Base-by-base conservation (phyloP, 768 basidiomycete species). In the Multifurca ochricompacta region DNA sequence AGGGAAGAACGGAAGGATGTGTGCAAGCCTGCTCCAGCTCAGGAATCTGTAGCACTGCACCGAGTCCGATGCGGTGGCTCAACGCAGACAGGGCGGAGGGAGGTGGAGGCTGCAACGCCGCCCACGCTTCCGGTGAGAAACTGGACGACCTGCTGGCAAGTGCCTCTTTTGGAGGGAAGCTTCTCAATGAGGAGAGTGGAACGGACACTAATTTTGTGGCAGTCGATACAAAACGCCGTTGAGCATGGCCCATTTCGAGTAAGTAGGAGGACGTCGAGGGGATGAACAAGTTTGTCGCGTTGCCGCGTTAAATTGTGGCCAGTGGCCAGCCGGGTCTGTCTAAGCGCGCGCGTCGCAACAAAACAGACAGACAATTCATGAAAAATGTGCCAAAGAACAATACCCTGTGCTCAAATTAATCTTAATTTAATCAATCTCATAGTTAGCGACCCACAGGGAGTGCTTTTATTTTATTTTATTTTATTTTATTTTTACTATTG, bases 21-120 rank as follows among this genome's bases (percentile, higher is more conserved):
- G 89, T 92, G 74, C 87, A 89, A 18, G 81, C 83, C 65, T 86
- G 86, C 61, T 80, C 77, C 42, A 77, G 62, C 39, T 83, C 80
- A 5, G 78, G 64, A 3, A 77, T 73, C 2, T 72, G 61, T 23
- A 84, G 63, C n/a, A 84, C 71, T 1, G 77, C 73, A 0, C 76
- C 74, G 3, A 91, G 80, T 31, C 88, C 87, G 65, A 87, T 77
- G 59, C 90, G 77, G 61, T 91, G 82, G 2, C 83, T 76, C 60
- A 92, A 85, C 1, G 90, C 86, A 42, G 79, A 71, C 61, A 92
- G 76, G 4, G 88, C 81, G 6, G 87, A 77, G 0, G 78, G 73
- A 0, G 86, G 84, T 2, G 86, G 81, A 0, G 86, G 84, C 64
- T 89, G 87, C 23, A 85, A 67, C 4, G 78, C 65, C 9, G 82